Percentiles rank a stretch among this genome's conserved stretches.
Conservation (phyloP, 1,284 basidiomycete species). For the Rhodotorula sp. region DNA sequence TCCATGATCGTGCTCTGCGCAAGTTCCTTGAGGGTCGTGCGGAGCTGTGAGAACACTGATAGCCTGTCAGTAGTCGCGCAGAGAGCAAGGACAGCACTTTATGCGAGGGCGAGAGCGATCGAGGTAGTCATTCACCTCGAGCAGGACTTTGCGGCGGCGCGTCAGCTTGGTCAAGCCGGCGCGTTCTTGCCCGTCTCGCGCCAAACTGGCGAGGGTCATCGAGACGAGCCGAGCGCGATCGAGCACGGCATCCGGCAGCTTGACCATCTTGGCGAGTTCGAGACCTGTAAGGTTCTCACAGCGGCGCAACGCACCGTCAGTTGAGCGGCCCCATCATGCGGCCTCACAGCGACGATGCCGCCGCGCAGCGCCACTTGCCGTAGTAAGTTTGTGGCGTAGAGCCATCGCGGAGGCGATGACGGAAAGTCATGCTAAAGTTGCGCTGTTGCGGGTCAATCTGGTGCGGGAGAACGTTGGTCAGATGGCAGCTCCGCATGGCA, state of each 20-base stretch:
- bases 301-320: no score
- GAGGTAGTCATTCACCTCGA: constrained; percentile 57
- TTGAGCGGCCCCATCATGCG: no score
- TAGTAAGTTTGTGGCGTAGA: constrained; percentile 47
- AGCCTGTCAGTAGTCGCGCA: no score
- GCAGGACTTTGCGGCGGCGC: constrained; percentile 63
- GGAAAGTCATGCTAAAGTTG: constrained; percentile 64
- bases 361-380: constrained; percentile 47
- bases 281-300: no score
- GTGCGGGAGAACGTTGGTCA: not conserved
- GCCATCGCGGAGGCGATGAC: constrained; percentile 50
- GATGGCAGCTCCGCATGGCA: not conserved
- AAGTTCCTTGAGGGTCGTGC: constrained; percentile 66
- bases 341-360: constrained; percentile 12
- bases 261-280: constrained; percentile 76
- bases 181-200: constrained; percentile 59
- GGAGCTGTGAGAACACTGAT: constrained; percentile 64
- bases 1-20: constrained; percentile 66
- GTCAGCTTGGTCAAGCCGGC: constrained; percentile 63
- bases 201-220: constrained; percentile 59
- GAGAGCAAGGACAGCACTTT: not conserved
- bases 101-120: not conserved
- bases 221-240: constrained; percentile 63
- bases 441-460: constrained; percentile 53
- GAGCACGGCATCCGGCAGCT: constrained; percentile 69